phyloP scores from a whole-genome alignment of 441 rosid genomes.

The Lepidium campestre region DNA sequence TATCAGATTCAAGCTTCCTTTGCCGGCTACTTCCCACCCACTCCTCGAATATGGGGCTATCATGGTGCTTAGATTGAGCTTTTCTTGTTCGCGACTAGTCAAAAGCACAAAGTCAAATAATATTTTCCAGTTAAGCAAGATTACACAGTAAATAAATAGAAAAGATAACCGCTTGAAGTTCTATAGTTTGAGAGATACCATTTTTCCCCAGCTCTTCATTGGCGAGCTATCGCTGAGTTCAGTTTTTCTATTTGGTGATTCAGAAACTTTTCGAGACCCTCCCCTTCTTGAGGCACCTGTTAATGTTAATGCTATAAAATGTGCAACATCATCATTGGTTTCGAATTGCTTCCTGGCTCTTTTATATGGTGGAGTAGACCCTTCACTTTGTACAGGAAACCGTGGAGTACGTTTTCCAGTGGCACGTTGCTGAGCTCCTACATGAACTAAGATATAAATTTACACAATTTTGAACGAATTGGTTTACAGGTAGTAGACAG shows the following conservation, averaged over 20 bases:
- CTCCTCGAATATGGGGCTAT: slow-evolving; percentile 38
- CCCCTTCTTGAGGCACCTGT: slow-evolving; percentile 23
- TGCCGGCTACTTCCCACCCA: slow-evolving; percentile 38
- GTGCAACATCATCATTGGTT: slow-evolving; percentile 32
- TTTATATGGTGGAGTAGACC: slow-evolving; percentile 35
- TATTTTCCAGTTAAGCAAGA: background rate
- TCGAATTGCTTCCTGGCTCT: slow-evolving; percentile 47
- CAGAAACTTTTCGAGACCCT: slow-evolving; percentile 7
- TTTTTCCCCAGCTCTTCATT: slow-evolving; percentile 38
- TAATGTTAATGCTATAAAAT: slow-evolving; percentile 33
- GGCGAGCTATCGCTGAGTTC: slow-evolving; percentile 35
- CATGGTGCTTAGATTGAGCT: slow-evolving; percentile 33
- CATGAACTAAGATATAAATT: slow-evolving; percentile 2
- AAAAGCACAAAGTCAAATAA: slow-evolving; percentile 19
- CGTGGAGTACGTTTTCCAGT: slow-evolving; percentile 97
- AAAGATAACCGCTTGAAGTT: slow-evolving; percentile 1
- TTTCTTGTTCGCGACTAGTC: slow-evolving; percentile 41
- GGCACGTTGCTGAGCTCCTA: slow-evolving; percentile 69
- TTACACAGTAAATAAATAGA: background rate
- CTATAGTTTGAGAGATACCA: slow-evolving; percentile 40
- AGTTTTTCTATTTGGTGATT: slow-evolving; percentile 20
- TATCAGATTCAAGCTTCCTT: slow-evolving; percentile 35
- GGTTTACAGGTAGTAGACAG: slow-evolving; percentile 3
- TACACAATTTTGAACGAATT: slow-evolving; percentile 5
- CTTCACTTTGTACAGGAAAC: slow-evolving; percentile 56